Base-by-base conservation (phyloP, 805 yeast species). In the Candida coleopterorum region DNA sequence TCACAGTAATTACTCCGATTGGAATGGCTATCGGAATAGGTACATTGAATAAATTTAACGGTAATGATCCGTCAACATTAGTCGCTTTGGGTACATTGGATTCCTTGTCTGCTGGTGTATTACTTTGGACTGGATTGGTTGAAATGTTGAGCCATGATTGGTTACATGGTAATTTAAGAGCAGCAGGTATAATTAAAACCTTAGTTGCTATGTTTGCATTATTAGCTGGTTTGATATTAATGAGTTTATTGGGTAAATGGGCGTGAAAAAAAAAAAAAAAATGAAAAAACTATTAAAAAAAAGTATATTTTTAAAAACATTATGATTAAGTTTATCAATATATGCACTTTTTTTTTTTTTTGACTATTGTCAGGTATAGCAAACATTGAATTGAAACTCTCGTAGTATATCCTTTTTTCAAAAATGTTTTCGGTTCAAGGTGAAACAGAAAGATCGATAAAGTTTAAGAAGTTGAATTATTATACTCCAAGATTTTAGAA, bases 221-320 rank as follows among this genome's bases (percentile, higher is more conserved):
- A 7, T 32, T 53, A 11, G 44, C 50, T 2, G 64, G 61, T 3
- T 28, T 58, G 32, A 35, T 49, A 10, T 38, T 58, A 25, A 58
- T 58, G 64, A 55, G 60, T 40, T 37, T 58, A 7, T 40, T 58
- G n/a, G 62, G 64, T 23, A 58, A 56, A 32, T 58, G 64, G 62
- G 58, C 61, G n/a, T n/a, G n/a, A n/a, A n/a, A n/a, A n/a, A n/a
- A n/a, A n/a, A n/a, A n/a, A n/a, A n/a, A n/a, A n/a, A n/a, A n/a
- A n/a, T n/a, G n/a, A n/a, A n/a, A n/a, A n/a, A n/a, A n/a, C n/a
- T n/a, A n/a, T n/a, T n/a, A n/a, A n/a, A n/a, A n/a, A n/a, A n/a
- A n/a, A n/a, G n/a, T n/a, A n/a, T n/a, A n/a, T n/a, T n/a, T n/a
- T n/a, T n/a, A n/a, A n/a, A n/a, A n/a, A n/a, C n/a, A n/a, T n/a